Evolutionary conservation across 148 eudicot genomes (phyloP).

Genomic region (Amaranthus palmeri): DNA sequence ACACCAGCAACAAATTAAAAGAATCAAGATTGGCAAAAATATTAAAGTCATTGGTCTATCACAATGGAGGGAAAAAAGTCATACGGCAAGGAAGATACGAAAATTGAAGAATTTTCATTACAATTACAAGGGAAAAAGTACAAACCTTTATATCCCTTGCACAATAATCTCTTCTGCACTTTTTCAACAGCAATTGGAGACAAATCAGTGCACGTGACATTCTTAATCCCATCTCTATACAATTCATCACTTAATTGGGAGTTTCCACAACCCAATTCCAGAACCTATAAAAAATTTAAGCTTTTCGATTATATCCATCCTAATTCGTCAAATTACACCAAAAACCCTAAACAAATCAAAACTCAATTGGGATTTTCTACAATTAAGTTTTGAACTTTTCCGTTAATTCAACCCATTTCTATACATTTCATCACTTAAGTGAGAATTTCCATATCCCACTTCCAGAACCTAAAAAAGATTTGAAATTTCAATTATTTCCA

Average conservation of each 20-base stretch:
- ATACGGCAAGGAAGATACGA: background rate
- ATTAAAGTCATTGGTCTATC: background rate
- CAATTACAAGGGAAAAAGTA: background rate
- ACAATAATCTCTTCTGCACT: constrained; percentile 44
- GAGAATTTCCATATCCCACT: constrained; percentile 91
- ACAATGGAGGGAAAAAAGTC: background rate
- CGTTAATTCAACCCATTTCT: constrained; percentile 47
- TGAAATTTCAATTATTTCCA: background rate
- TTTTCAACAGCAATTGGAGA: constrained; percentile 83
- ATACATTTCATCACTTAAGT: constrained; percentile 71
- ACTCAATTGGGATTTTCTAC: background rate
- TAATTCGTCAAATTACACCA: background rate
- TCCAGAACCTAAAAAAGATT: constrained; percentile 58
- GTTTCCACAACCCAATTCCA: constrained; percentile 97
- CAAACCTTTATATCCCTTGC: constrained; percentile 69
- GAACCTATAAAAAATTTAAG: constrained; percentile 39
- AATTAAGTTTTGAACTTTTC: background rate
- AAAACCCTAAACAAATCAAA: constrained; percentile 1
- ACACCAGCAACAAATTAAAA: background rate
- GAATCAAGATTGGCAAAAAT: background rate
- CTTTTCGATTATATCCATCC: background rate
- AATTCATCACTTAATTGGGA: constrained; percentile 83
- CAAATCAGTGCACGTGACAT: constrained; percentile 82
- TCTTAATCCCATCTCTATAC: constrained; percentile 65
- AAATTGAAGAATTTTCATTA: background rate